These are phyloP conservation scores for Pythium sukuiense DNA, from an alignment of 352 stramenopile genomes.

Conservation along the genomic window DNA sequence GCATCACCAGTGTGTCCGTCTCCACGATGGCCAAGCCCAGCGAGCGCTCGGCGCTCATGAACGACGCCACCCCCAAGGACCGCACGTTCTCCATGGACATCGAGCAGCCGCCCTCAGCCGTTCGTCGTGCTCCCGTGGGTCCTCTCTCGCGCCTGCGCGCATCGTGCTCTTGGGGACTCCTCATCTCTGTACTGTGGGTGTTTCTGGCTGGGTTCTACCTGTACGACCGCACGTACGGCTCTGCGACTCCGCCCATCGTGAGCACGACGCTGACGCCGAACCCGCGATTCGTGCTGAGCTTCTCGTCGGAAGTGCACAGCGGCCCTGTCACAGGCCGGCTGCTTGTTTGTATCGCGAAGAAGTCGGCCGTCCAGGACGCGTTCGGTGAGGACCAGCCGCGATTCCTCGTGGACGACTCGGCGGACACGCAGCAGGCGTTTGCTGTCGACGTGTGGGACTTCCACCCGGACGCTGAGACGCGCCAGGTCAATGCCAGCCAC, in stretches of 20 bases:
- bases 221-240: constrained; percentile 12
- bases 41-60: constrained; percentile 30
- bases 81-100: constrained; percentile 33
- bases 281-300: constrained; percentile 43
- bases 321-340: constrained; percentile 53
- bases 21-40: constrained; percentile 15
- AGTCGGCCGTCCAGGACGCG: constrained; percentile 42
- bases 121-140: constrained; percentile 1
- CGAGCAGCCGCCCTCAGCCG: constrained; percentile 20
- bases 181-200: constrained; percentile 24
- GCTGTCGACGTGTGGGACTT: constrained; percentile 64
- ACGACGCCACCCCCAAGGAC: constrained; percentile 15
- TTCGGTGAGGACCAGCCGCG: constrained; percentile 54
- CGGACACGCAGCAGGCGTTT: constrained; percentile 58
- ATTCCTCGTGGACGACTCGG: constrained; percentile 48
- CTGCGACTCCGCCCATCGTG: background rate
- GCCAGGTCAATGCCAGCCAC: constrained; percentile 45
- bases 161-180: constrained; percentile 25
- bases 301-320: constrained; percentile 30
- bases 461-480: constrained; percentile 31
- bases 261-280: constrained; percentile 13
- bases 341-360: constrained; percentile 57
- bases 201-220: constrained; percentile 19
- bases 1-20: no score
- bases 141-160: constrained; percentile 11